A percentile compares a stretch with the other conserved stretches of the same genome.
Conservation (phyloP, 805 yeast genomes). For the Lipomyces oligophaga region DNA sequence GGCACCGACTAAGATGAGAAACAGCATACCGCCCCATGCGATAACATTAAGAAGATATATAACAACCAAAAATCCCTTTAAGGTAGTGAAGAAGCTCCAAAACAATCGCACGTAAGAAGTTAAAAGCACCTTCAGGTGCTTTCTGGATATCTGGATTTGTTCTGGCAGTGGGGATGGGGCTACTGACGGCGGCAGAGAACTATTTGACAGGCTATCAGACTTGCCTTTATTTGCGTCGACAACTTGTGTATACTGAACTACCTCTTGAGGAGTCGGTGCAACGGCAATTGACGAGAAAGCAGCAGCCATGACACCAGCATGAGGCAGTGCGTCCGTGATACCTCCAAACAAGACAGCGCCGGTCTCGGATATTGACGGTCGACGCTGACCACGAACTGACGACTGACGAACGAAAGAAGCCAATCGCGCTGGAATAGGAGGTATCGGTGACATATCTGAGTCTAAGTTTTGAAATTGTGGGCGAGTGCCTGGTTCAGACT, state of each 20-base stretch:
- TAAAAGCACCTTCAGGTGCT: background rate
- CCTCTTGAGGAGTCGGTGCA: slow-evolving; percentile 15
- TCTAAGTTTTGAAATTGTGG: background rate
- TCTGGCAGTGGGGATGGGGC: background rate
- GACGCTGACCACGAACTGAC: slow-evolving; percentile 10
- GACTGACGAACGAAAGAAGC: background rate
- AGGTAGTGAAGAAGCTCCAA: slow-evolving; percentile 9
- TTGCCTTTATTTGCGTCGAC: background rate
- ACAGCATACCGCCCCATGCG: slow-evolving; percentile 31
- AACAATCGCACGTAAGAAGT: slow-evolving; percentile 7
- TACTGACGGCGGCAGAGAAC: background rate
- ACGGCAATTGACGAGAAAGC: slow-evolving; percentile 14
- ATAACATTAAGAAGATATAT: slow-evolving; percentile 25
- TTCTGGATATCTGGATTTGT: background rate
- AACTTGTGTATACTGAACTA: slow-evolving; percentile 1
- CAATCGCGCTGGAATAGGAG: slow-evolving; percentile 7
- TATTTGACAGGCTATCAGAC: no score
- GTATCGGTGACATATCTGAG: slow-evolving; percentile 7
- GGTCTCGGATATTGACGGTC: slow-evolving; percentile 18
- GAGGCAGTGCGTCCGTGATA: slow-evolving; percentile 20
- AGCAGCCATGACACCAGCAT: slow-evolving; percentile 26
- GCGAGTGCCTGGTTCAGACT: slow-evolving; percentile 4
- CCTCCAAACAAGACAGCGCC: slow-evolving; percentile 11
- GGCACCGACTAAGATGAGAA: slow-evolving; percentile 26
- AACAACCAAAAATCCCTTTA: slow-evolving; percentile 22